Base-by-base conservation (phyloP, 768 basidiomycete species). In the Strobilomyces echinocephalus region DNA sequence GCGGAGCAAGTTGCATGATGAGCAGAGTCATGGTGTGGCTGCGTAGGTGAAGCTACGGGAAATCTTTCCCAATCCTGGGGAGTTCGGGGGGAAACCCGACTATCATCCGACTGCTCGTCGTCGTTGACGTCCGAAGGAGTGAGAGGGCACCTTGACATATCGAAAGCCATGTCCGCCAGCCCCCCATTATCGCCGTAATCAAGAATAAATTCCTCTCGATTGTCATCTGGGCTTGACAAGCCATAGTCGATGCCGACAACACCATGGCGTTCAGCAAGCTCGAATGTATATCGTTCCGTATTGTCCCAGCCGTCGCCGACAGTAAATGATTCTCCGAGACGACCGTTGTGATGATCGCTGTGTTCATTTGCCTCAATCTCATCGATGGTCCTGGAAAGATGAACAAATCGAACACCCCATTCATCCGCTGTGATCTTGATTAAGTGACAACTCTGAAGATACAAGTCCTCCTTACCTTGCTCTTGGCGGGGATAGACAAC, bases 401-500 rank as follows among this genome's bases (percentile, higher is more conserved):
- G 50, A 16, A 31, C 16, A 36, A 48, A 54, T 53, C 63, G 67
- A 55, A 69, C 58, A 24, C 63, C 65, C 65, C 65, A 69, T 56
- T 68, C 65, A 46, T 71, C 55, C 14, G 62, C 68, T 69, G 46
- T 10, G 52, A 57, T 11, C 9, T 28, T 34, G 33, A 39, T 2
- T 64, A 4, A 66, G 62, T 33, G 8, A 14, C 46, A 39, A 48
- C 11, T 55, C 39, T 14, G 16, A 8, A 45, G 12, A 34, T 8
- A 21, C 31, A 21, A 7, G 16, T 35, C 8, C 20, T 48, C 8
- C 46, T 56, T 53, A 69, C 67, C 58, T 53, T 57, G 65, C 6
- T 53, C 58, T 21, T 49, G 57, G 38, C 69, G 69, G 38, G 65
- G 63, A 57, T 69, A 69, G 21, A 69, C 60, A 4, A 69, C 63